Evolutionary conservation across 2,329 filamentous ascomycete genomes (phyloP), one percentile per base, ranked within the genome.

Genomic region (Onygenales sp.): DNA sequence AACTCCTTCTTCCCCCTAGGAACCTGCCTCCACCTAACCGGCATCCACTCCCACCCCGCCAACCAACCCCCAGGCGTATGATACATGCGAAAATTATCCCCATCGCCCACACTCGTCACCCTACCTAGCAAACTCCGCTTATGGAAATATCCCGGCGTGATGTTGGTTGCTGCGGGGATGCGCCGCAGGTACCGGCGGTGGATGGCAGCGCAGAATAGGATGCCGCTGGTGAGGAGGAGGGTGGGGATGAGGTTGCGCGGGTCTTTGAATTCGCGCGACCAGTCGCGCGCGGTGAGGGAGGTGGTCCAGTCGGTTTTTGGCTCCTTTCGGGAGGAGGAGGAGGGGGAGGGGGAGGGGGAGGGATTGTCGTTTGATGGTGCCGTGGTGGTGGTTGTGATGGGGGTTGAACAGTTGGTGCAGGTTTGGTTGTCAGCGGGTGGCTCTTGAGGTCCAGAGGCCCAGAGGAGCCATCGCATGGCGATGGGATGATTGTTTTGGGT

Each of bases 101-200:
- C 94, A 77, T 98, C 93, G 42, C 94, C 93, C 27, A 98, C 93
- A 61, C 87, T 90, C 10, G 92, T 96, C 42, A 97, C 93, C 57
- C 80, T 81, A 11, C 93, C 93, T 61, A 92, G 86, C 42, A 98
- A 66, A 60, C 82, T 91, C 61, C 87, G 80, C 56, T 77, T 83
- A 45, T 87, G 82, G 66, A 92, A 92, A 65, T 85, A 86, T 9
- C 77, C 74, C 2, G 88, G 86, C 47, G 83, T 82, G 60, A 98
- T 86, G 65, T 90, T 80, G 27, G 80, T 77, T 37, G 88, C 82
- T 53, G 83, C 85, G 3, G 90, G 90, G 54, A 97, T 88, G 51
- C 93, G 87, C 37, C 89, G 86, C 48, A 98, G 75, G 66, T 91
- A 93, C 21, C 62, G 62, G 42, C 67, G 65, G 54, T 70, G 69